These are phyloP conservation scores for Boeremia exigua DNA, from an alignment of 2,329 filamentous ascomycete genomes.

Conservation along the genomic window DNA sequence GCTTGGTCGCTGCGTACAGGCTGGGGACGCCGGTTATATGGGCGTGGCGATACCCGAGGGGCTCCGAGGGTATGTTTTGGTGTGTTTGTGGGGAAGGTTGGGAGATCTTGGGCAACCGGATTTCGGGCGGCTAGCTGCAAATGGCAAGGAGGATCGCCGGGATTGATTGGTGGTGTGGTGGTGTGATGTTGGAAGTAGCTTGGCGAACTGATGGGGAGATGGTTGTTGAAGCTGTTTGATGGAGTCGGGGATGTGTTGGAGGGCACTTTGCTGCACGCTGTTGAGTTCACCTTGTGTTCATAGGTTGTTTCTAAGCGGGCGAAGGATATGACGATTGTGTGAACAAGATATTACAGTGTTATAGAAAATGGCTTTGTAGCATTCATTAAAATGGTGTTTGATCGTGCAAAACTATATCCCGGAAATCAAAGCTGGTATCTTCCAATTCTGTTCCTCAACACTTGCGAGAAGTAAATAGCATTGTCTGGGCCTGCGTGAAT, in stretches of 20 bases:
- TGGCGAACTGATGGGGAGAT: too few species aligned
- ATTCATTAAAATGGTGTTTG: neutral
- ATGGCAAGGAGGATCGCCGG: neutral
- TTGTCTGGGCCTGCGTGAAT: slow-evolving; percentile 18
- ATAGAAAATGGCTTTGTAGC: too few species aligned
- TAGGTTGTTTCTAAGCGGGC: too few species aligned
- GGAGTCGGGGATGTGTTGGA: too few species aligned
- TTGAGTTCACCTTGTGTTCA: too few species aligned
- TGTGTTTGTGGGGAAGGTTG: neutral
- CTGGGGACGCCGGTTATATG: neutral
- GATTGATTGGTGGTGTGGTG: too few species aligned
- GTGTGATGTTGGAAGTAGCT: too few species aligned
- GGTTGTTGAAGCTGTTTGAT: too few species aligned
- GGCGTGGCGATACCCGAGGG: neutral
- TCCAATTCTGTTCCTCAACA: slow-evolving; percentile 19
- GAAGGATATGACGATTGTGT: too few species aligned
- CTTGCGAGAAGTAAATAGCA: slow-evolving; percentile 21
- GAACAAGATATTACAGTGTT: too few species aligned
- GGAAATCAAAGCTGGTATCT: slow-evolving; percentile 7
- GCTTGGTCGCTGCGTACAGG: neutral
- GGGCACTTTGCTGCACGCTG: too few species aligned
- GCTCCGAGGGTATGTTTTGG: neutral
- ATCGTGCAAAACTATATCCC: neutral
- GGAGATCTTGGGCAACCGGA: neutral
- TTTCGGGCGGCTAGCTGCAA: slow-evolving; percentile 10